Evolutionary conservation across 148 eudicot genomes (phyloP), one percentile per base, ranked within the genome.

Genomic region (Rhododendron henanense): DNA sequence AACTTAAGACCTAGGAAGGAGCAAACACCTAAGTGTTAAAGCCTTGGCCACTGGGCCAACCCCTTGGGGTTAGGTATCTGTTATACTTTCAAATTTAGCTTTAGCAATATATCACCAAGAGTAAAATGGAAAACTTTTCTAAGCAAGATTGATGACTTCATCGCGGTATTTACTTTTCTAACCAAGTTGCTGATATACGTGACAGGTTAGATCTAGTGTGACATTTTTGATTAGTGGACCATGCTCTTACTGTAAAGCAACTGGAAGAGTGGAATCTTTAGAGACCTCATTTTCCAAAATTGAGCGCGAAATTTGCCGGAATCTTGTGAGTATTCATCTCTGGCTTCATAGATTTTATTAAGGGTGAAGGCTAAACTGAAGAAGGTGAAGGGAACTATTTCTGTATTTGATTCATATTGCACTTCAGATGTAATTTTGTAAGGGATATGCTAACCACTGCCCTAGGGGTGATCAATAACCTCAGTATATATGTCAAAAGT

Each of bases 231-330:
- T 95, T 69, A 96, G 96, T 89, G 99, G 94, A 87, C 94, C 97
- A 23, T 96, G 99, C 91, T 79, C 90, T 75, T 94, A 91, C 90
- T 96, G 99, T 90, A 93, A 93, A 90, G 97, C 91, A 48, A 94
- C 99, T 55, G 99, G 99, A 79, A 92, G 99, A 90, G 96, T 96
- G 88, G 99, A 94, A 90, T 98, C 99, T 88, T 88, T 93, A 71
- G 98, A 95, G 88, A 96, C 98, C n/a, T 92, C 97, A 75, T 96
- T 91, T 85, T 96, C 98, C 83, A 96, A 95, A 89, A 95, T 96
- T 74, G 99, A 96, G 85, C 97, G 91, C 88, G 99, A 95, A 86
- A 94, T 96, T 59, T 94, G 97, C 89, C 95, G 98, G 78, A 88
- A 92, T 88, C 91, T 95, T 55, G 99, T 96, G 88, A 95, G 97